A percentile compares a stretch with the other conserved stretches of the same genome.
Evolutionary conservation across 139 green algal genomes (phyloP).

Genomic region (Haematococcus sp.): DNA sequence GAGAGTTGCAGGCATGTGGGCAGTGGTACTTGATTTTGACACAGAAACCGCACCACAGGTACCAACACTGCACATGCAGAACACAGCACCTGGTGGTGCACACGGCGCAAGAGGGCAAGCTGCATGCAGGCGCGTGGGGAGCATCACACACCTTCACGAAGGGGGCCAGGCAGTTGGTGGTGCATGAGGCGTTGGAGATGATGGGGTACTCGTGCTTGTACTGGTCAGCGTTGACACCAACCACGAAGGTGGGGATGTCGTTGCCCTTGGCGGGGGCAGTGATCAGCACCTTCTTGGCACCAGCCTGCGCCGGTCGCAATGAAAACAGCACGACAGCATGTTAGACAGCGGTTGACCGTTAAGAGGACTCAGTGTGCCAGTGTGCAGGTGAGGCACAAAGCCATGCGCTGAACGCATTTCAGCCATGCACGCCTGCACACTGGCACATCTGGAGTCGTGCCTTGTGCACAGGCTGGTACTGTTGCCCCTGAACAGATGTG

Average conservation of each 20-base stretch:
- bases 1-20: neutral
- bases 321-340: neutral
- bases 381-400: too few species aligned
- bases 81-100: neutral
- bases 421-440: too few species aligned
- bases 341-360: too few species aligned
- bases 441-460: too few species aligned
- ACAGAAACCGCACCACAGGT: too few species aligned
- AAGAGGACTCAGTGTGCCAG: too few species aligned
- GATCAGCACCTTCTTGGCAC: constrained; percentile 99
- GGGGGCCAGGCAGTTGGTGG: constrained; percentile 99
- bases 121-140: too few species aligned
- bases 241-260: constrained; percentile 97
- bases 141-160: constrained; percentile 99
- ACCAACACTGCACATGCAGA: neutral
- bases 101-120: neutral
- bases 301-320: constrained; percentile 72
- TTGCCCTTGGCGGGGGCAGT: constrained; percentile 97
- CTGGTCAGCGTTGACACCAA: constrained; percentile 93
- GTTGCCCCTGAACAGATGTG: too few species aligned
- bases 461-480: too few species aligned
- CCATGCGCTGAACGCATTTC: too few species aligned
- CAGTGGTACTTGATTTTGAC: too few species aligned
- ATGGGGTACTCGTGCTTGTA: constrained; percentile 90
- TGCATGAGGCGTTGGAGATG: constrained; percentile 99